Conservation (phyloP, 2,329 filamentous ascomycete species). For the Epichloe glyceriae region DNA sequence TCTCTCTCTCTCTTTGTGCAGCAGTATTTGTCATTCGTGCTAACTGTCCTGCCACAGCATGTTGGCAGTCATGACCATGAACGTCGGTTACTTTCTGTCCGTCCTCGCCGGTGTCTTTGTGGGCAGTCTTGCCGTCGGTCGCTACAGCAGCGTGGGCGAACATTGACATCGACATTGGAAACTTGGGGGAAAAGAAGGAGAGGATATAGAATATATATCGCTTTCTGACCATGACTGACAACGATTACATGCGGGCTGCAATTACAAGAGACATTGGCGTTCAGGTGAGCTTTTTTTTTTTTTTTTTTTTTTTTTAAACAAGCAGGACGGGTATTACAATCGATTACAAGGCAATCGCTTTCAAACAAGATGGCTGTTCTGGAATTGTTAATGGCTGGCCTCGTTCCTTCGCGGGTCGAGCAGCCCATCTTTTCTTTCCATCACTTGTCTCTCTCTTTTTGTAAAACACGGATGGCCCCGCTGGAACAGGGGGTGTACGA, state of each 20-base stretch:
- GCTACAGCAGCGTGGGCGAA: slow-evolving; percentile 43
- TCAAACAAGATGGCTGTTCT: neutral
- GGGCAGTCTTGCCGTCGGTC: slow-evolving; percentile 71
- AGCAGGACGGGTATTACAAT: neutral
- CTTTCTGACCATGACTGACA: neutral
- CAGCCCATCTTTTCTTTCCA: neutral
- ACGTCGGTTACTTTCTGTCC: slow-evolving; percentile 73
- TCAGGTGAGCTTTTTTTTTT: neutral
- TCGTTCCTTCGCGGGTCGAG: too few relatives aligned
- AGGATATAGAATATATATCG: neutral
- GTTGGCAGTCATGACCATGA: slow-evolving; percentile 85
- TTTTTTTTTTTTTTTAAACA: neutral
- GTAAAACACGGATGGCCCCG: neutral
- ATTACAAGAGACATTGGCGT: neutral
- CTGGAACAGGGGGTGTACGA: slow-evolving; percentile 23
- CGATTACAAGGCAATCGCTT: neutral
- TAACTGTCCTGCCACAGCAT: slow-evolving; percentile 43
- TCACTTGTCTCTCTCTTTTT: neutral
- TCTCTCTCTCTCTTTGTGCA: neutral
- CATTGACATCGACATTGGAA: slow-evolving; percentile 19
- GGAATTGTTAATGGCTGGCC: neutral
- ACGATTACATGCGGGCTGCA: neutral
- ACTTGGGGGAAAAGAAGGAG: neutral
- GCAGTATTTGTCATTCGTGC: neutral
- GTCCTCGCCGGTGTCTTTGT: slow-evolving; percentile 70